Evolutionary conservation across 148 eudicot genomes (phyloP).

Genomic region (Rhododendron ferrugineum): DNA sequence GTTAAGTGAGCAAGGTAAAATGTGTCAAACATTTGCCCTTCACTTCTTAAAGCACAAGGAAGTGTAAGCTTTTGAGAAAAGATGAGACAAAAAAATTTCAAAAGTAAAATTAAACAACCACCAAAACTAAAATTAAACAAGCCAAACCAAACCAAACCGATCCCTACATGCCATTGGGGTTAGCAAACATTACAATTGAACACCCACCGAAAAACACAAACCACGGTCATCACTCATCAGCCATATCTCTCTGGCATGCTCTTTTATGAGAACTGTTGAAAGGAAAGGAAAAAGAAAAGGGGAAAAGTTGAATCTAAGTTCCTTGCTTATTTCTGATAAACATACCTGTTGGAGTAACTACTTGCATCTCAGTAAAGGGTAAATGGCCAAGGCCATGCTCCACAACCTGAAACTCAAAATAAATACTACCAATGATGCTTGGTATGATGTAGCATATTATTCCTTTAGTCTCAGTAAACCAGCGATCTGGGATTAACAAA

Average conservation of each 20-base stretch:
- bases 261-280: background rate
- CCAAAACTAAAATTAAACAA: no score
- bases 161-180: background rate
- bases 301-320: background rate
- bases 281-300: background rate
- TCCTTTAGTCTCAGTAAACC: background rate
- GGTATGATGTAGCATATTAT: background rate
- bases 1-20: background rate
- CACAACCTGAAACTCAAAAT: slow-evolving; percentile 61
- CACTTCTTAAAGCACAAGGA: background rate
- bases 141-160: background rate
- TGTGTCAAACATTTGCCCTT: background rate
- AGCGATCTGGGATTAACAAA: background rate
- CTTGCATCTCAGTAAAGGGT: slow-evolving; percentile 92
- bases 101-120: background rate
- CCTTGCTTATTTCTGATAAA: background rate
- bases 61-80: background rate
- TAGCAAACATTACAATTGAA: background rate
- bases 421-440: background rate
- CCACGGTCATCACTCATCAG: background rate
- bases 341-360: slow-evolving; percentile 86
- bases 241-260: background rate
- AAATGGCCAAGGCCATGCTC: slow-evolving; percentile 99
- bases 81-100: background rate
- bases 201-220: background rate